Evolutionary conservation across 169 alveolate genomes (phyloP).

Genomic region (Cryptosporidium sp.): DNA sequence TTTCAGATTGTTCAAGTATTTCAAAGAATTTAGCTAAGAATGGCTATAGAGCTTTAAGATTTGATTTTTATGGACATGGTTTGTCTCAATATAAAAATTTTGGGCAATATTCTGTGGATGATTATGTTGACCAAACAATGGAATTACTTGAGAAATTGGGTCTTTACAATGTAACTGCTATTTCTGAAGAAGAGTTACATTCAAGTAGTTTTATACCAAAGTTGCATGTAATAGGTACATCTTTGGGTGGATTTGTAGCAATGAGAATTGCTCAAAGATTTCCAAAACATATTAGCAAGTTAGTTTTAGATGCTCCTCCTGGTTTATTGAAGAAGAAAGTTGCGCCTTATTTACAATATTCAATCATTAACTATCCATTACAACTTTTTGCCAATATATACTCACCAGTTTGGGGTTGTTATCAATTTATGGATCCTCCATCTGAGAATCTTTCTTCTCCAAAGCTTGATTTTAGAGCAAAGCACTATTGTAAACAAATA

Average conservation of each 20-base stretch:
- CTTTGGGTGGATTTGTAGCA: constrained; percentile 59
- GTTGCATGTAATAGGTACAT: constrained; percentile 52
- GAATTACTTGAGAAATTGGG: constrained; percentile 63
- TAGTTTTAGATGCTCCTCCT: constrained; percentile 73
- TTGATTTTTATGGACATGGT: constrained; percentile 72
- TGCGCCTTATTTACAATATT: constrained; percentile 37
- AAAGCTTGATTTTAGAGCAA: constrained; percentile 73
- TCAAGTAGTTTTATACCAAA: constrained; percentile 8
- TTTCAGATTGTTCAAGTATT: constrained; percentile 60
- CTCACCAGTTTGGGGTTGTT: constrained; percentile 56
- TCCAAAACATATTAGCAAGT: constrained; percentile 16
- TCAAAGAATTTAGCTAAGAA: constrained; percentile 34
- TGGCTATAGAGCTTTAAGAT: constrained; percentile 61
- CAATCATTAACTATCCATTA: constrained; percentile 44
- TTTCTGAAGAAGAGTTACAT: constrained; percentile 8
- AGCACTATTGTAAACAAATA: constrained; percentile 50
- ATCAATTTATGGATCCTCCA: constrained; percentile 58
- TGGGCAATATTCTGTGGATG: constrained; percentile 56
- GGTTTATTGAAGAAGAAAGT: constrained; percentile 43
- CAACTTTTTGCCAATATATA: constrained; percentile 56
- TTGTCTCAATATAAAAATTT: constrained; percentile 29
- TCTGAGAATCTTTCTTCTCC: constrained; percentile 49
- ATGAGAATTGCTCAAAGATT: constrained; percentile 54
- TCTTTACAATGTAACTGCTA: constrained; percentile 12
- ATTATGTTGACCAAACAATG: constrained; percentile 64